Conservation (phyloP, 2,329 filamentous ascomycete genomes). For the Fusarium sp. region DNA sequence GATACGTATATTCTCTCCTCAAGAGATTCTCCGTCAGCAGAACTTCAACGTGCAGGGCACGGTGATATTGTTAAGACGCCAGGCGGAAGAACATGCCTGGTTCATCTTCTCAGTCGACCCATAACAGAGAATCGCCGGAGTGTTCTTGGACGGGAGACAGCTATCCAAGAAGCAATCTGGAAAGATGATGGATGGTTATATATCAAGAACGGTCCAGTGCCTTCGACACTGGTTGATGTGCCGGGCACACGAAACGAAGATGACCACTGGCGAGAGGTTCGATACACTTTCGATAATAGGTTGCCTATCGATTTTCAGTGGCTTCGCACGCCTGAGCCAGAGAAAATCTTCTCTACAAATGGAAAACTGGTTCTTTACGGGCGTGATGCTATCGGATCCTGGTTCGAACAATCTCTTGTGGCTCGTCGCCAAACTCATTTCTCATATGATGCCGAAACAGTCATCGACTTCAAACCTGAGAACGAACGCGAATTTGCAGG, state of each 20-base stretch:
- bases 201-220: conserved; percentile 64
- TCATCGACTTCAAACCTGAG: conserved; percentile 59
- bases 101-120: conserved; percentile 62
- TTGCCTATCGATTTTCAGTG: conserved; percentile 65
- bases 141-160: conserved; percentile 63
- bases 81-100: conserved; percentile 61
- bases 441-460: conserved; percentile 68
- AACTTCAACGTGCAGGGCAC: conserved; percentile 63
- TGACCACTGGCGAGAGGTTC: conserved; percentile 57
- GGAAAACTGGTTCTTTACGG: conserved; percentile 57
- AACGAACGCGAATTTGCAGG: conserved; percentile 70
- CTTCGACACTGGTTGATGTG: conserved; percentile 60
- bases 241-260: conserved; percentile 56
- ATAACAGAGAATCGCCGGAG: conserved; percentile 60
- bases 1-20: conserved; percentile 64
- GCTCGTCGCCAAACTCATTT: conserved; percentile 67
- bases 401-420: conserved; percentile 67
- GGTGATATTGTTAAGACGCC: conserved; percentile 63
- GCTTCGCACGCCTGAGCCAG: conserved; percentile 63
- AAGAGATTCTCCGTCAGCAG: conserved; percentile 57
- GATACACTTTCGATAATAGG: conserved; percentile 56
- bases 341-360: conserved; percentile 56
- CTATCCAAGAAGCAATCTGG: conserved; percentile 68
- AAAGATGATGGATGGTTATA: conserved; percentile 66
- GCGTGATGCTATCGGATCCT: conserved; percentile 63